Evolutionary conservation across 768 basidiomycete species (phyloP).

Genomic region (Trametes cubensis): DNA sequence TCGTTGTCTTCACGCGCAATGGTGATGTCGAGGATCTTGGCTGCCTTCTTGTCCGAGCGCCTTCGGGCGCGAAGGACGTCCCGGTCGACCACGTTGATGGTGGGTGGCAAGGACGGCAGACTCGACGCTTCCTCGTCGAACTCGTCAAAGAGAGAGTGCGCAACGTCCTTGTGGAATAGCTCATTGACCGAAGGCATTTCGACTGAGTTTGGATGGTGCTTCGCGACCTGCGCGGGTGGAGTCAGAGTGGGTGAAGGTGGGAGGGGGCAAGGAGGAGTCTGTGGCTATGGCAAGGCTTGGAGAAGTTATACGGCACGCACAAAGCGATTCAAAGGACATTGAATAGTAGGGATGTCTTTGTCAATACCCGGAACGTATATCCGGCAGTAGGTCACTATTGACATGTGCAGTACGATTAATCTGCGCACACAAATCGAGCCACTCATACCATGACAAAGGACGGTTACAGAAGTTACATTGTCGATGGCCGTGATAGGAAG

Average conservation of each 20-base stretch:
- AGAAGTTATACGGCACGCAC: no score
- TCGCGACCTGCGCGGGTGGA: no score
- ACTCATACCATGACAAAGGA: no score
- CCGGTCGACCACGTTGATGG: conserved; percentile 4
- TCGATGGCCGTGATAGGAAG: no score
- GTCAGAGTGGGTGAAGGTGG: no score
- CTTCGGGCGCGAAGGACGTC: neutral
- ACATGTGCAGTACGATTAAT: neutral
- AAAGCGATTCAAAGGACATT: no score
- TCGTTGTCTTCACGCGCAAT: neutral
- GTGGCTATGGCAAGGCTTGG: no score
- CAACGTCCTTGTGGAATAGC: neutral
- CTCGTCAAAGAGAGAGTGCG: neutral
- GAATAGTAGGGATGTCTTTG: no score
- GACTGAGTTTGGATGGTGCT: no score
- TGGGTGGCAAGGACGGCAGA: neutral
- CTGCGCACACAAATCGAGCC: neutral
- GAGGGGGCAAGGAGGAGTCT: no score
- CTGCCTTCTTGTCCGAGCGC: conserved; percentile 3
- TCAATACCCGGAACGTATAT: neutral
- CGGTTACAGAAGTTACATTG: no score
- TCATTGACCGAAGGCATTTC: neutral
- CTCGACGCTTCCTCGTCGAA: neutral
- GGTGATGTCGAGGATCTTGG: neutral
- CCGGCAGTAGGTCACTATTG: neutral